These are phyloP conservation scores for Aurinia saxatilis DNA, from an alignment of 345 rosid species.

Conservation along the genomic window DNA sequence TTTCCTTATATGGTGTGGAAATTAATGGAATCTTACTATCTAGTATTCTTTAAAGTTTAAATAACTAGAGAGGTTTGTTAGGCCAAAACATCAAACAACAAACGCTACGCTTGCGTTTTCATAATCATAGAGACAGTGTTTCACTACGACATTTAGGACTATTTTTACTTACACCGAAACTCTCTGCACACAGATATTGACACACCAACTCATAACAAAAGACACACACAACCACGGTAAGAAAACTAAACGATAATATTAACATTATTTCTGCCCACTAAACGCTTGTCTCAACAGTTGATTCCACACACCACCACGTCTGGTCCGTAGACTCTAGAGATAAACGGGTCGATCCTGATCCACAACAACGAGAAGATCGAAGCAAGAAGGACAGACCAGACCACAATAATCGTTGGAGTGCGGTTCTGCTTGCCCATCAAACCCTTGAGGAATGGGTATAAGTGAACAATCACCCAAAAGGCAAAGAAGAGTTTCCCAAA, in stretches of 20 bases:
- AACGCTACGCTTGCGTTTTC: background rate
- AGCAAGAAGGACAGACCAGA: conserved; percentile 78
- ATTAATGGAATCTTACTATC: background rate
- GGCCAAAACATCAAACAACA: background rate
- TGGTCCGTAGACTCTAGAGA: conserved; percentile 64
- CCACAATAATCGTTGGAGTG: conserved; percentile 75
- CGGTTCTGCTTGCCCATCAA: conserved; percentile 86
- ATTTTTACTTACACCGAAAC: background rate
- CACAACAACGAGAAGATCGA: conserved; percentile 80
- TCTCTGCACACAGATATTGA: background rate
- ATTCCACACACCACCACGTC: conserved; percentile 58
- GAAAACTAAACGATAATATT: background rate
- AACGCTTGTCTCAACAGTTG: conserved; percentile 44
- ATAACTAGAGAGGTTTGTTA: too few species aligned
- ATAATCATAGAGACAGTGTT: background rate
- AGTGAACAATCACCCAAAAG: conserved; percentile 86
- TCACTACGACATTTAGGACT: background rate
- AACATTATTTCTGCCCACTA: background rate
- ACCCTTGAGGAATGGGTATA: conserved; percentile 88
- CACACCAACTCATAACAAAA: background rate
- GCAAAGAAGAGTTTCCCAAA: conserved; percentile 91
- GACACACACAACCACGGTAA: background rate
- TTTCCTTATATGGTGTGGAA: background rate
- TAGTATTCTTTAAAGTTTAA: background rate
- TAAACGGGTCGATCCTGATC: conserved; percentile 81